These are phyloP conservation scores for Microsporum audouinii DNA, from an alignment of 2,329 filamentous ascomycete genomes.

Conservation along the genomic window DNA sequence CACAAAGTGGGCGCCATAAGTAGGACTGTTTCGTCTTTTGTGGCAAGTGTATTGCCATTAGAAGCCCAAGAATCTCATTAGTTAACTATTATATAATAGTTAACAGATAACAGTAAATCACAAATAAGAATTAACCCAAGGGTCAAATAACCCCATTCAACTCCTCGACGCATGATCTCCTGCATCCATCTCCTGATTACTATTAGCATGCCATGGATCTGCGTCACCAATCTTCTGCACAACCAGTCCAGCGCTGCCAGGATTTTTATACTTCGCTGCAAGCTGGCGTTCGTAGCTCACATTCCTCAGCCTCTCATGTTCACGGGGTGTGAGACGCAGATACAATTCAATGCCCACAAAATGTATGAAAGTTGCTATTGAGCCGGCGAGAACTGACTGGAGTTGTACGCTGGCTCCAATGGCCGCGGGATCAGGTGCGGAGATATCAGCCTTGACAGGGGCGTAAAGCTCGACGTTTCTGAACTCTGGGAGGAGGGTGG, in stretches of 20 bases:
- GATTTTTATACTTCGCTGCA: slow-evolving; percentile 41
- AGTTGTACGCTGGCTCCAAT: not conserved
- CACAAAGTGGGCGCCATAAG: no score
- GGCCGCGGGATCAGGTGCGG: not conserved
- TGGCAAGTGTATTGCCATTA: no score
- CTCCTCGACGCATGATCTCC: not conserved
- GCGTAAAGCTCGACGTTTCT: not conserved
- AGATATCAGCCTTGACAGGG: not conserved
- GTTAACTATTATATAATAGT: no score
- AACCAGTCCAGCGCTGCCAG: slow-evolving; percentile 39
- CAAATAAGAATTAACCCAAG: no score
- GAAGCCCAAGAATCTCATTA: no score
- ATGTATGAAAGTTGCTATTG: slow-evolving; percentile 42
- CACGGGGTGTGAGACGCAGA: slow-evolving; percentile 42
- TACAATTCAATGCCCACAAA: slow-evolving; percentile 40
- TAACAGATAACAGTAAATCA: no score
- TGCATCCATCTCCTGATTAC: not conserved
- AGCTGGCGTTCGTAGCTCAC: slow-evolving; percentile 47
- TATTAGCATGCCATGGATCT: not conserved
- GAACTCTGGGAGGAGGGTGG: not conserved
- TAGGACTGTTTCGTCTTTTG: no score
- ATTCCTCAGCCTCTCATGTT: slow-evolving; percentile 43
- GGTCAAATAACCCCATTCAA: not conserved
- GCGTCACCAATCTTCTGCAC: not conserved
- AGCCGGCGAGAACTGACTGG: not conserved